Conservation (phyloP, 2,329 filamentous ascomycete genomes). For the Colletotrichum camelliae region DNA sequence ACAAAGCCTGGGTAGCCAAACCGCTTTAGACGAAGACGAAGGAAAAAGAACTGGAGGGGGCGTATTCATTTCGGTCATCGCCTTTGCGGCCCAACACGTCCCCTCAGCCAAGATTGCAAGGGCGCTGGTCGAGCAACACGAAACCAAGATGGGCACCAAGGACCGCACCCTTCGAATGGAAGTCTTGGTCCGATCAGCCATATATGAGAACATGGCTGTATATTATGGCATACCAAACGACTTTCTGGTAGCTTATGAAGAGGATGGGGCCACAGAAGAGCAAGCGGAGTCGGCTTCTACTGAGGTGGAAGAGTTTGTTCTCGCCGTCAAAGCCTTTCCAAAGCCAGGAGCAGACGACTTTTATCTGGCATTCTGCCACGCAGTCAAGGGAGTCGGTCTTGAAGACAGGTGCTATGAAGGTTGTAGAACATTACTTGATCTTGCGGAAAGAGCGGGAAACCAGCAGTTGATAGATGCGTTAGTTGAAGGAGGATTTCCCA, state of each 20-base stretch:
- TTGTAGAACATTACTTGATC: neutral
- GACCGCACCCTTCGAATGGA: neutral
- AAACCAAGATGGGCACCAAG: neutral
- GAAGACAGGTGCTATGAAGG: neutral
- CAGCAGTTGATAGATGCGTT: neutral
- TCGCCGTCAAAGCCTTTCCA: neutral
- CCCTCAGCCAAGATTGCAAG: neutral
- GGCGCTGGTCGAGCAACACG: neutral
- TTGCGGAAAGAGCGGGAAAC: neutral
- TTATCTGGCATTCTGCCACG: neutral
- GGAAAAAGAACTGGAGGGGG: neutral
- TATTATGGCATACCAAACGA: neutral
- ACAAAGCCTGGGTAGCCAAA: neutral
- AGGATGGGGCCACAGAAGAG: neutral
- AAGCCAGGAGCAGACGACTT: neutral
- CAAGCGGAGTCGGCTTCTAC: neutral
- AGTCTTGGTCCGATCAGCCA: neutral
- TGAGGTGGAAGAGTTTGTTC: fast-evolving
- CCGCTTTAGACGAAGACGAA: neutral
- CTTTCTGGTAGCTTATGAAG: neutral
- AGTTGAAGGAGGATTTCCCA: neutral
- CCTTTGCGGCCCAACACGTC: neutral
- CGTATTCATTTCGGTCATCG: neutral
- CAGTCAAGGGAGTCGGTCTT: neutral
- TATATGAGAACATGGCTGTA: neutral